phyloP scores from a whole-genome alignment of 2,329 filamentous ascomycete genomes.

The Apiospora koreana region DNA sequence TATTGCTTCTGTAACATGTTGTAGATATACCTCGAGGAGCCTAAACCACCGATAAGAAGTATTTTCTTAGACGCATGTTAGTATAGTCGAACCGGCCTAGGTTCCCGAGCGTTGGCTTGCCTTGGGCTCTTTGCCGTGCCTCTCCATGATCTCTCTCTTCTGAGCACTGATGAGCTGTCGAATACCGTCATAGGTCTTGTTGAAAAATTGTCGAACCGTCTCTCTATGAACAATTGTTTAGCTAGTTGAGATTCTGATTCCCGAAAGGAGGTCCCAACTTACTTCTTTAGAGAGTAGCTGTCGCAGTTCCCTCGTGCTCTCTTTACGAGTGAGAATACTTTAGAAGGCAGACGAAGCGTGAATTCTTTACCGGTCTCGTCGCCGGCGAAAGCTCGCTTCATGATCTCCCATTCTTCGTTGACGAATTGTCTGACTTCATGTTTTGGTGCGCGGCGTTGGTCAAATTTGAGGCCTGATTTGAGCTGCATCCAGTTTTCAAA shows the following conservation, averaged over 20 bases:
- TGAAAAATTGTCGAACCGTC: neutral
- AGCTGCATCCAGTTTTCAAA: neutral
- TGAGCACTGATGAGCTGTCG: neutral
- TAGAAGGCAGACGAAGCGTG: neutral
- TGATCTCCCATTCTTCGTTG: neutral
- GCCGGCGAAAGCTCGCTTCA: neutral
- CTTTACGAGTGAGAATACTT: neutral
- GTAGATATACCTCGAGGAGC: neutral
- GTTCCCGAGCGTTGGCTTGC: neutral
- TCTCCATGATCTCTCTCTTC: neutral
- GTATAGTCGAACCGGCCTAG: neutral
- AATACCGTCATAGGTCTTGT: neutral
- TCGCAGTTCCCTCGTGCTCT: neutral
- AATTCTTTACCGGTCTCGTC: neutral
- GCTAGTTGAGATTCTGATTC: neutral
- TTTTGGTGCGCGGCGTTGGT: neutral
- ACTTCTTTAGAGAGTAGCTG: neutral
- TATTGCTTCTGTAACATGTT: neutral
- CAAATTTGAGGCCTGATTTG: neutral
- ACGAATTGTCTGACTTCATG: neutral
- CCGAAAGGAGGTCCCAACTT: neutral
- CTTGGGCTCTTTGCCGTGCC: neutral
- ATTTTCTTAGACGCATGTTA: neutral
- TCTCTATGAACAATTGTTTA: neutral
- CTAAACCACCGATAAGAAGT: neutral